phyloP scores from a whole-genome alignment of 2,329 filamentous ascomycete species.

The Pleoardoris graminearum region DNA sequence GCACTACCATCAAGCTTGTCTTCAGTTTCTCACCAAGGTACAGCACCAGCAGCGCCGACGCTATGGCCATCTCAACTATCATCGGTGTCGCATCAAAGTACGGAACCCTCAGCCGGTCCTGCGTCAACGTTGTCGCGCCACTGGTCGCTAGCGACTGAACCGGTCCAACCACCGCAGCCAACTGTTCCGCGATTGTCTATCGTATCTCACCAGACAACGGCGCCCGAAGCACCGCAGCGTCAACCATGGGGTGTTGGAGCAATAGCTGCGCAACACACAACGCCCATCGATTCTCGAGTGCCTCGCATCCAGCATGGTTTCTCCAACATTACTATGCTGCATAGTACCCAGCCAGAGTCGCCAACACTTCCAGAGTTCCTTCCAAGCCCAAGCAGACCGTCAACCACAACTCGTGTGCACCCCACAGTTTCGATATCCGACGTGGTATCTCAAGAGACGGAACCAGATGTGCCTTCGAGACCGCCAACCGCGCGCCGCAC shows the following conservation, averaged over 20 bases:
- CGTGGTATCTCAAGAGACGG: conserved; percentile 33
- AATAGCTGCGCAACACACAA: conserved; percentile 34
- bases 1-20: not conserved
- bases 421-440: conserved; percentile 30
- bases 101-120: conserved; percentile 17
- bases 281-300: conserved; percentile 25
- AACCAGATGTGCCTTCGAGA: conserved; percentile 34
- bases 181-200: conserved; percentile 10
- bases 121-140: conserved; percentile 8
- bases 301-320: conserved; percentile 19
- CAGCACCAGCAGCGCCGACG: conserved; percentile 28
- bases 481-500: conserved; percentile 37
- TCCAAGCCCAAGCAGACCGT: conserved; percentile 37
- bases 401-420: conserved; percentile 31
- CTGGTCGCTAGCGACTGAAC: conserved; percentile 20
- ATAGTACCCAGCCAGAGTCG: conserved; percentile 41
- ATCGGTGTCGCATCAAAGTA: conserved; percentile 26
- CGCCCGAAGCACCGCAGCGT: conserved; percentile 23
- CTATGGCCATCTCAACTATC: conserved; percentile 23
- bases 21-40: conserved; percentile 16
- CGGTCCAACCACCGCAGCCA: conserved; percentile 16
- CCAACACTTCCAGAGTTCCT: conserved; percentile 39
- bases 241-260: conserved; percentile 20
- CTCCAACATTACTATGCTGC: conserved; percentile 35
- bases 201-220: conserved; percentile 13